Conservation (phyloP, 2,329 filamentous ascomycete species). For the Penicillium sp. region DNA sequence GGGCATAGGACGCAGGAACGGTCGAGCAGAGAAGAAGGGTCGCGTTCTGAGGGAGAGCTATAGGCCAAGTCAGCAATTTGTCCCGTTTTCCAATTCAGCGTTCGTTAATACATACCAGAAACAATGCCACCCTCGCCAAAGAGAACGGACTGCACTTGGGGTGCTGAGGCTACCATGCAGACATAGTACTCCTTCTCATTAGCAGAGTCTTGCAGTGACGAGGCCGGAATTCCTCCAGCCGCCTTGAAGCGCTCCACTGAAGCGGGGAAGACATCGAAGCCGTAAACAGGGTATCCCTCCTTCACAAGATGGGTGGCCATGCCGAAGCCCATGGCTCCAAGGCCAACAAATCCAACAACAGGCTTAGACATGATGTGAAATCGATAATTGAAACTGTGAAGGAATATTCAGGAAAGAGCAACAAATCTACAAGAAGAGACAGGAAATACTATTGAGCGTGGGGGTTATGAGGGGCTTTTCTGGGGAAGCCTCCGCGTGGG, state of each 20-base stretch:
- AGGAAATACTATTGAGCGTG: constrained; percentile 14
- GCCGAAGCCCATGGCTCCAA: constrained; percentile 81
- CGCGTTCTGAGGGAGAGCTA: constrained; percentile 61
- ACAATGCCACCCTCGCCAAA: constrained; percentile 64
- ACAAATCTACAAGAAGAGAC: neutral
- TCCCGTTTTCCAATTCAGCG: neutral
- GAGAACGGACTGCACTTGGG: constrained; percentile 70
- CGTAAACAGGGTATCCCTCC: constrained; percentile 69
- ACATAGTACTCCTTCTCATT: constrained; percentile 66
- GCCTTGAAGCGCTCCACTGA: constrained; percentile 69
- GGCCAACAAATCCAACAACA: constrained; percentile 71
- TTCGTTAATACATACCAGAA: constrained; percentile 20
- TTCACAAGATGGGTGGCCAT: constrained; percentile 78
- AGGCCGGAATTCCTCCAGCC: constrained; percentile 66
- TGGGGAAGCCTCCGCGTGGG: constrained; percentile 22
- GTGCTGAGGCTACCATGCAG: constrained; percentile 77
- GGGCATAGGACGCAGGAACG: constrained; percentile 69
- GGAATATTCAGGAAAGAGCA: neutral
- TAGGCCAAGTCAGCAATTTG: neutral
- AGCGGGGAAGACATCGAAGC: constrained; percentile 73
- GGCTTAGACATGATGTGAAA: constrained; percentile 51
- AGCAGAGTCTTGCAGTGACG: constrained; percentile 67
- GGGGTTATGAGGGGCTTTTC: constrained; percentile 26
- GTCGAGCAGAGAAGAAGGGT: constrained; percentile 73
- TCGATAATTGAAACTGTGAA: neutral